These are phyloP conservation scores for Nakazawaea ishiwadae DNA, from an alignment of 805 yeast species.

Conservation along the genomic window DNA sequence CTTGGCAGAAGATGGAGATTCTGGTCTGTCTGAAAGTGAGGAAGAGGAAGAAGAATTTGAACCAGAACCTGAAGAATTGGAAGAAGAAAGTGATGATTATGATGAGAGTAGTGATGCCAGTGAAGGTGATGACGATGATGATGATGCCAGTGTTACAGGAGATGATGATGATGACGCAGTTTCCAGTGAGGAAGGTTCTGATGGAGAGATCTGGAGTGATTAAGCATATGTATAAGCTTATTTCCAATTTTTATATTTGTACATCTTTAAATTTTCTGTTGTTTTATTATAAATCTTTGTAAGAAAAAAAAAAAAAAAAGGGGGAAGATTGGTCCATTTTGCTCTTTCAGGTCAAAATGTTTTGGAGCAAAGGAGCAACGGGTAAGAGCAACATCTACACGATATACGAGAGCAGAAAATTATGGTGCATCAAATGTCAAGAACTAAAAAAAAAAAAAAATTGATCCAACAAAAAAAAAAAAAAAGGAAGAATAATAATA, in stretches of 20 bases:
- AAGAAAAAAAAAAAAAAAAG: too few species aligned
- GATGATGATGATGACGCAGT: constrained; percentile 23
- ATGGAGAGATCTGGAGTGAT: constrained; percentile 26
- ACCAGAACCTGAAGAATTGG: constrained; percentile 58
- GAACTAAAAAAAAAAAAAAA: too few species aligned
- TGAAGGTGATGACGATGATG: constrained; percentile 26
- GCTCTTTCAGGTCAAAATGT: too few species aligned
- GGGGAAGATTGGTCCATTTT: too few species aligned
- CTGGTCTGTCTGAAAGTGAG: constrained; percentile 61
- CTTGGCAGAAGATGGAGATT: constrained; percentile 84
- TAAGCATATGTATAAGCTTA: constrained; percentile 1
- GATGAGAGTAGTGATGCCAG: constrained; percentile 26
- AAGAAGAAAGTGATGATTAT: constrained; percentile 37
- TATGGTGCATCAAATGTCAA: too few species aligned
- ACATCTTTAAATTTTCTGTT: not conserved
- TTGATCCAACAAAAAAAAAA: too few species aligned
- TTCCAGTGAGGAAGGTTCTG: constrained; percentile 13
- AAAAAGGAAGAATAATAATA: too few species aligned
- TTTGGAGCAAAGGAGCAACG: too few species aligned
- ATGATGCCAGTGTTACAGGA: constrained; percentile 19
- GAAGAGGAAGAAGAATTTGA: constrained; percentile 71
- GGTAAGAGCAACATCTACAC: too few species aligned
- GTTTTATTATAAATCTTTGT: too few species aligned
- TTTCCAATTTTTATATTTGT: not conserved
- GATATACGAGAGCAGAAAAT: too few species aligned